These are phyloP conservation scores for Gentiana straminea DNA, from an alignment of 257 asterid species.

Conservation along the genomic window DNA sequence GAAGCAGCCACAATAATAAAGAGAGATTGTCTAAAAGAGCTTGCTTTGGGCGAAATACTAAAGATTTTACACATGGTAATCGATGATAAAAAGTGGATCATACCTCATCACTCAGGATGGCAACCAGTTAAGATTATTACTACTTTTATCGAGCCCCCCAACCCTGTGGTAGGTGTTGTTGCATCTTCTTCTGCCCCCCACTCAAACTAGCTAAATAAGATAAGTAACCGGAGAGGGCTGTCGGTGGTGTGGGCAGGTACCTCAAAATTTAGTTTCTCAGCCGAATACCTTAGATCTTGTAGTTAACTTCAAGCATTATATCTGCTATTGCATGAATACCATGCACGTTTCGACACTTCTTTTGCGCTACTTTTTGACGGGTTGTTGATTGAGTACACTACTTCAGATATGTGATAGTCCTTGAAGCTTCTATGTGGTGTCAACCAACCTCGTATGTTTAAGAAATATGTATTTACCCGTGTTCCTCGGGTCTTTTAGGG, in stretches of 20 bases:
- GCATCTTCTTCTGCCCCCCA: constrained; percentile 42
- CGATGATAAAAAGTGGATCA: constrained; percentile 64
- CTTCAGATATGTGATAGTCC: too few relatives aligned
- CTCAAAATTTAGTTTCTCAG: constrained; percentile 24
- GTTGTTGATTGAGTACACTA: too few relatives aligned
- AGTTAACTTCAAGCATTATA: too few relatives aligned
- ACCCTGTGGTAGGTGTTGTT: constrained; percentile 60
- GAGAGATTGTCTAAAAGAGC: constrained; percentile 57
- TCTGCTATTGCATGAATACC: too few relatives aligned
- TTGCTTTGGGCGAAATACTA: constrained; percentile 64
- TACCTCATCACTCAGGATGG: constrained; percentile 71
- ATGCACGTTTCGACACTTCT: too few relatives aligned
- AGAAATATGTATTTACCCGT: too few relatives aligned
- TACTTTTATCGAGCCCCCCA: constrained; percentile 48
- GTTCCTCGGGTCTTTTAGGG: too few relatives aligned
- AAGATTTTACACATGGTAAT: constrained; percentile 83
- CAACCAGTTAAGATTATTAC: constrained; percentile 48
- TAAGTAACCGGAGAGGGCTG: constrained; percentile 18
- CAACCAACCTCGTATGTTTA: too few relatives aligned
- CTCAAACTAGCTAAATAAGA: constrained; percentile 19
- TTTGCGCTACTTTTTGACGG: too few relatives aligned
- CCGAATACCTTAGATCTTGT: background rate
- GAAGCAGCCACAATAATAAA: constrained; percentile 80
- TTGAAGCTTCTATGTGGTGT: too few relatives aligned
- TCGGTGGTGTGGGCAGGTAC: constrained; percentile 12